Conservation (phyloP, 352 stramenopile genomes). For the Thalassiosira hispida region DNA sequence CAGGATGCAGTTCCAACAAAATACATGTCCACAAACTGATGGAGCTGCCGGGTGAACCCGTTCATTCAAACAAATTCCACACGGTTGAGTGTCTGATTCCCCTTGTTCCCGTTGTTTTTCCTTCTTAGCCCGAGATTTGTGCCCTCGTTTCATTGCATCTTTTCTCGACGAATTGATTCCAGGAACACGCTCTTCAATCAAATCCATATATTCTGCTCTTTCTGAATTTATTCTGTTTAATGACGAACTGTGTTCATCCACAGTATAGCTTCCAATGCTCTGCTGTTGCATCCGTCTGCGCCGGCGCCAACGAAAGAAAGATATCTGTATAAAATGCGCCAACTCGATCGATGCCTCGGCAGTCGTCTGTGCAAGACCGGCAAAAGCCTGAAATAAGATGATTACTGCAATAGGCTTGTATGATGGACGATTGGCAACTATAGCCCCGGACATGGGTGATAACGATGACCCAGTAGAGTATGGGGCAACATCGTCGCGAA, state of each 20-base stretch:
- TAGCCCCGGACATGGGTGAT: constrained; percentile 14
- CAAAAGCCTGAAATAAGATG: constrained; percentile 40
- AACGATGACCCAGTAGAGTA: not conserved
- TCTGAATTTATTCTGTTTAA: constrained; percentile 27
- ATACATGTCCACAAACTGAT: constrained; percentile 68
- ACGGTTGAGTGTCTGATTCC: constrained; percentile 33
- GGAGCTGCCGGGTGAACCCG: constrained; percentile 58
- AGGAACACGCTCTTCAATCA: constrained; percentile 51
- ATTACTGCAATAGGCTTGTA: constrained; percentile 51
- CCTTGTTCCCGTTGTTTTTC: constrained; percentile 4
- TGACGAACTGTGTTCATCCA: not conserved
- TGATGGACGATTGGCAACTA: constrained; percentile 50
- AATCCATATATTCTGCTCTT: constrained; percentile 40
- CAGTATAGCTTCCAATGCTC: not conserved
- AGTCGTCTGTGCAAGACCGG: constrained; percentile 24
- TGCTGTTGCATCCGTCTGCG: constrained; percentile 23
- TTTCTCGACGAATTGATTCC: constrained; percentile 30
- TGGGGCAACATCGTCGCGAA: constrained; percentile 27
- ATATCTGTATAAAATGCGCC: constrained; percentile 38
- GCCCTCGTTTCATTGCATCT: not conserved
- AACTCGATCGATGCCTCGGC: constrained; percentile 42
- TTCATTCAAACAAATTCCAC: constrained; percentile 63
- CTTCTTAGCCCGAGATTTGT: constrained; percentile 11
- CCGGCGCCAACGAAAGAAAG: constrained; percentile 34
- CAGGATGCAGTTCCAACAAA: constrained; percentile 73